phyloP scores from a whole-genome alignment of 371 early-diverging fungal species.

The Circinella minor region DNA sequence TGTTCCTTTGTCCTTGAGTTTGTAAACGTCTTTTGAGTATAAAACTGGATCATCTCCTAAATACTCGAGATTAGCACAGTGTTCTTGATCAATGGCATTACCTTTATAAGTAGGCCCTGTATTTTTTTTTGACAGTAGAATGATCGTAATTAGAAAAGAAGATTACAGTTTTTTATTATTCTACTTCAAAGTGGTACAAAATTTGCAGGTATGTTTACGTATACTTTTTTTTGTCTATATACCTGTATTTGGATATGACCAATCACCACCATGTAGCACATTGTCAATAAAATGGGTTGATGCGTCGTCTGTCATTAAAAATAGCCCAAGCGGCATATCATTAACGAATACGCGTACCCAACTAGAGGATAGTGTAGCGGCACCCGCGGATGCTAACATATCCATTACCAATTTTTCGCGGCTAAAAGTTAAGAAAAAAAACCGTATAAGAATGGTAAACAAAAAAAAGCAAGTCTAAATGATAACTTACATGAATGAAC shows the following conservation, averaged over 20 bases:
- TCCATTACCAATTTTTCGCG: conserved; percentile 58
- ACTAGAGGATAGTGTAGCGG: conserved; percentile 50
- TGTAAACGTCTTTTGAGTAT: conserved; percentile 48
- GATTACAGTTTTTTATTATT: too few species aligned
- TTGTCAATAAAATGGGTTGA: conserved; percentile 52
- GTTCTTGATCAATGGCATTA: conserved; percentile 31
- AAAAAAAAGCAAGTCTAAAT: neutral
- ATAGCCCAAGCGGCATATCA: conserved; percentile 53
- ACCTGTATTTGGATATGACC: conserved; percentile 33
- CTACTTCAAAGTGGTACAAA: neutral
- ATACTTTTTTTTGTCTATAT: neutral
- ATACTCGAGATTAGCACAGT: conserved; percentile 44
- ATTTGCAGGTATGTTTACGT: neutral
- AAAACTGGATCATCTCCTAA: conserved; percentile 42
- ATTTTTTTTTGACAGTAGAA: conserved; percentile 1
- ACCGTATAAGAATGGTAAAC: neutral
- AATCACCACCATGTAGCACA: conserved; percentile 41
- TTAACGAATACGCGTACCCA: conserved; percentile 61
- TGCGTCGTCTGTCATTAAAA: conserved; percentile 58
- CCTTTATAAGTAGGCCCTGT: conserved; percentile 48
- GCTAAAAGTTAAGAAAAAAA: conserved; percentile 13
- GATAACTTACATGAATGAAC: conserved; percentile 46
- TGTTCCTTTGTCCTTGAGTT: conserved; percentile 39
- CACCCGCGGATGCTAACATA: conserved; percentile 53
- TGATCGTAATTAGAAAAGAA: too few species aligned